These are phyloP conservation scores for Gnomoniopsis sp. DNA, from an alignment of 2,329 filamentous ascomycete genomes.

Conservation along the genomic window DNA sequence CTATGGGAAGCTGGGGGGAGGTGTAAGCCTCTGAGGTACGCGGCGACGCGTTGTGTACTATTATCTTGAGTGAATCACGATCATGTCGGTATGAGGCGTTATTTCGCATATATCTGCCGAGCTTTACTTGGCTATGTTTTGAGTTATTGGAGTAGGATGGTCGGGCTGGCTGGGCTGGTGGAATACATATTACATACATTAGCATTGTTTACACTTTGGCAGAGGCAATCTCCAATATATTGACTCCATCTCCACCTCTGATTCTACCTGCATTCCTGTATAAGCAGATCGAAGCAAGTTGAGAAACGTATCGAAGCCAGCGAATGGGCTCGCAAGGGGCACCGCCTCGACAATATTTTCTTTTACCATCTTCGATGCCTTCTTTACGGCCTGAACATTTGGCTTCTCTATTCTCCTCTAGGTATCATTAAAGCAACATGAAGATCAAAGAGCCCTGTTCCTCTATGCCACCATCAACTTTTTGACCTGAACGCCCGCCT, in stretches of 20 bases:
- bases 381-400: too few species aligned
- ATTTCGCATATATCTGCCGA: neutral
- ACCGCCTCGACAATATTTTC: too few species aligned
- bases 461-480: neutral
- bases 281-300: neutral
- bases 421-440: conserved; percentile 12
- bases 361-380: too few species aligned
- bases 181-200: conserved; percentile 1
- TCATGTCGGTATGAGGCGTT: neutral
- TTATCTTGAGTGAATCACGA: neutral
- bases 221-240: neutral
- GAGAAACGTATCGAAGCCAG: too few species aligned
- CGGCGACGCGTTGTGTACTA: neutral
- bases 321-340: too few species aligned
- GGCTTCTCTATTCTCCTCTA: neutral
- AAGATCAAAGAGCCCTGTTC: neutral
- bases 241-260: neutral
- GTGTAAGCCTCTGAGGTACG: conserved; percentile 37
- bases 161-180: neutral
- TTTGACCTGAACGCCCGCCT: conserved; percentile 12
- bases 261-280: neutral
- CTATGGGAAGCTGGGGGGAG: conserved; percentile 78
- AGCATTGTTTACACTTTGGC: neutral
- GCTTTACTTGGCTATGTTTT: neutral
- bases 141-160: neutral